These are phyloP conservation scores for Vicia sativa DNA, from an alignment of 306 rosid species.

Conservation along the genomic window DNA sequence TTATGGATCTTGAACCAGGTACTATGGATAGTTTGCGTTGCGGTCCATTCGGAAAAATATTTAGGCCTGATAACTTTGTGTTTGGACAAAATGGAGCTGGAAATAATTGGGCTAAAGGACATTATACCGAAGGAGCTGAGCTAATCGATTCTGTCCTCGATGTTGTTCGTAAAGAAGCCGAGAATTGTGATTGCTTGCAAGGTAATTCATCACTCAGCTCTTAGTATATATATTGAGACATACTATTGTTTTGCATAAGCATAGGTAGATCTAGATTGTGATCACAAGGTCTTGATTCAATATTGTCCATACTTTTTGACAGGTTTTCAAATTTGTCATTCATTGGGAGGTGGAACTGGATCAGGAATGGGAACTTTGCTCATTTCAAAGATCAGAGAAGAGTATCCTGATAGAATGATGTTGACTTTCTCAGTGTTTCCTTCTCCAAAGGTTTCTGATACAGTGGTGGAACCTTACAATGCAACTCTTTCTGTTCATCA, in stretches of 20 bases:
- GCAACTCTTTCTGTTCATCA: constrained; percentile 92
- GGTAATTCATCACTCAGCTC: constrained; percentile 44
- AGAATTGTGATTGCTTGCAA: constrained; percentile 89
- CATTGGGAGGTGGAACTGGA: constrained; percentile 95
- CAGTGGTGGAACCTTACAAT: constrained; percentile 91
- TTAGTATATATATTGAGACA: no score
- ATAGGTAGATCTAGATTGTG: no score
- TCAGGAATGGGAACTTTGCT: constrained; percentile 92
- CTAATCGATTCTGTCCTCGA: constrained; percentile 89
- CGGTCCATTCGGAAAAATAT: constrained; percentile 76
- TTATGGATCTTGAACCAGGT: constrained; percentile 91
- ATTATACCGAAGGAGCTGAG: constrained; percentile 92
- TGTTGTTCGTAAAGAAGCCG: constrained; percentile 90
- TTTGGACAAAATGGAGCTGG: constrained; percentile 94
- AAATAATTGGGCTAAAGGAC: constrained; percentile 93
- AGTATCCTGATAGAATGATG: constrained; percentile 94
- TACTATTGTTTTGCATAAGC: no score
- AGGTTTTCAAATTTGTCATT: constrained; percentile 92
- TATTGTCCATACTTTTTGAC: constrained; percentile 6
- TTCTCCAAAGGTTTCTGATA: constrained; percentile 75
- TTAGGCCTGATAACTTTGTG: constrained; percentile 86
- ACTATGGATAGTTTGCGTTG: constrained; percentile 88
- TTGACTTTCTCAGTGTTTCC: constrained; percentile 91
- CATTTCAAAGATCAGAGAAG: constrained; percentile 94
- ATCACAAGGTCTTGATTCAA: background rate